phyloP scores from a whole-genome alignment of 176 grass and related monocot species.

The Eragrostis nindensis region DNA sequence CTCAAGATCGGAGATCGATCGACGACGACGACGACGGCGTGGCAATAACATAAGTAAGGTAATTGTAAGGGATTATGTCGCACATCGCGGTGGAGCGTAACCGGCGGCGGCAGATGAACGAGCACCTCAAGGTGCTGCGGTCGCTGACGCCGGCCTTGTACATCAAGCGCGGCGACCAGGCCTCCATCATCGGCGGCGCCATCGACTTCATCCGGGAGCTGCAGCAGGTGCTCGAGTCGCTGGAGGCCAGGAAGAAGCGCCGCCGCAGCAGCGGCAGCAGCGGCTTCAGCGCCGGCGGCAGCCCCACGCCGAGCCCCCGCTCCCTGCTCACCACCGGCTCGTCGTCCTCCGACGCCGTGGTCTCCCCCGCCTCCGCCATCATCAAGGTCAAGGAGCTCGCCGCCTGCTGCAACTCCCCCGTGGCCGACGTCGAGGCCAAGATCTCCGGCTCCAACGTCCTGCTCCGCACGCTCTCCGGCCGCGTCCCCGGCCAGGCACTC shows the following conservation, averaged over 20 bases:
- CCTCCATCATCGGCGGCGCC: slow-evolving; percentile 93
- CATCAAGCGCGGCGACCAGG: slow-evolving; percentile 96
- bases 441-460: slow-evolving; percentile 88
- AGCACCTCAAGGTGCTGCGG: slow-evolving; percentile 91
- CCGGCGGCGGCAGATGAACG: slow-evolving; percentile 93
- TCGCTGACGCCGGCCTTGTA: slow-evolving; percentile 83
- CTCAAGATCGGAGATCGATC: background rate
- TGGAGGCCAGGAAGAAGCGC: slow-evolving; percentile 83
- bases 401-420: slow-evolving; percentile 83
- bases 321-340: slow-evolving; percentile 47
- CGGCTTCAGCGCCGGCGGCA: slow-evolving; percentile 47
- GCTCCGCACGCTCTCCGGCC: slow-evolving; percentile 81
- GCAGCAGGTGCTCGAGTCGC: slow-evolving; percentile 68
- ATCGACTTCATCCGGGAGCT: slow-evolving; percentile 96
- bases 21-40: background rate
- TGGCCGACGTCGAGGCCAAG: slow-evolving; percentile 87
- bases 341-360: slow-evolving; percentile 27
- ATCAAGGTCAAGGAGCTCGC: slow-evolving; percentile 60
- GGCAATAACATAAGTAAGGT: background rate
- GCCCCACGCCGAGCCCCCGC: slow-evolving; percentile 63
- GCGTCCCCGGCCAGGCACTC: slow-evolving; percentile 62
- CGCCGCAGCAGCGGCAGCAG: slow-evolving; percentile 44
- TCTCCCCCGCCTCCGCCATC: background rate
- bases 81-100: slow-evolving; percentile 98
- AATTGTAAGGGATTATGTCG: slow-evolving; percentile 42